Conservation (phyloP, 192 early-diverging fungal species). For the Coemansia erecta region DNA sequence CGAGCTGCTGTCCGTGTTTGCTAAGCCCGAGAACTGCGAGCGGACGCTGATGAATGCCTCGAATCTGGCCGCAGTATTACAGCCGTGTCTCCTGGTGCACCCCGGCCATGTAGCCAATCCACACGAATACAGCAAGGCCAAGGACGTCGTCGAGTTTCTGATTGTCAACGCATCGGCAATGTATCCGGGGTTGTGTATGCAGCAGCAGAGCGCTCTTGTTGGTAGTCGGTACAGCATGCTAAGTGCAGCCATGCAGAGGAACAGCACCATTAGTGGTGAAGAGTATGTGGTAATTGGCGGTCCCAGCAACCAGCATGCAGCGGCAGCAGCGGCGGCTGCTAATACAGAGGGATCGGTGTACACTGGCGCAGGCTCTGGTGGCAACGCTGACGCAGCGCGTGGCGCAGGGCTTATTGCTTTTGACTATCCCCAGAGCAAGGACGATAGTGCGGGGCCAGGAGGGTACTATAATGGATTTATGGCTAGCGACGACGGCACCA, state of each 20-base stretch:
- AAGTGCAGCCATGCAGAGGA: no score
- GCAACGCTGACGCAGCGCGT: background rate
- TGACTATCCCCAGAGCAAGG: background rate
- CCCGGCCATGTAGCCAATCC: conserved; percentile 68
- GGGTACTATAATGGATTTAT: conserved; percentile 9
- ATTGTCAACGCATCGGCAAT: conserved; percentile 53
- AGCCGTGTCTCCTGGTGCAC: conserved; percentile 72
- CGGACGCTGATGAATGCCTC: conserved; percentile 69
- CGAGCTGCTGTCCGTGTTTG: conserved; percentile 58
- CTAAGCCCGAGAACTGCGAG: conserved; percentile 39
- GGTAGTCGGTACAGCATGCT: background rate
- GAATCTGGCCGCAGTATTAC: conserved; percentile 74
- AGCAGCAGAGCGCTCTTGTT: background rate
- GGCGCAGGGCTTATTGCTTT: conserved; percentile 36
- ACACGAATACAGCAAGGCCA: conserved; percentile 73
- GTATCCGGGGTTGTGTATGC: conserved; percentile 3
- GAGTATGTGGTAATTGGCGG: conserved; percentile 12
- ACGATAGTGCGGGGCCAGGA: conserved; percentile 1
- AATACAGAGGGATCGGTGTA: no score
- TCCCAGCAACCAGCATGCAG: conserved; percentile 1
- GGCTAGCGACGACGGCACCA: conserved; percentile 35
- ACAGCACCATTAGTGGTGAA: background rate
- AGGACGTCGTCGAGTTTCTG: conserved; percentile 72
- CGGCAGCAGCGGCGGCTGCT: background rate
- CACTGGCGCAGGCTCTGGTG: background rate